Evolutionary conservation across 768 basidiomycete genomes (phyloP), one percentile per base, ranked within the genome.

Genomic region (Auricularia sp.): DNA sequence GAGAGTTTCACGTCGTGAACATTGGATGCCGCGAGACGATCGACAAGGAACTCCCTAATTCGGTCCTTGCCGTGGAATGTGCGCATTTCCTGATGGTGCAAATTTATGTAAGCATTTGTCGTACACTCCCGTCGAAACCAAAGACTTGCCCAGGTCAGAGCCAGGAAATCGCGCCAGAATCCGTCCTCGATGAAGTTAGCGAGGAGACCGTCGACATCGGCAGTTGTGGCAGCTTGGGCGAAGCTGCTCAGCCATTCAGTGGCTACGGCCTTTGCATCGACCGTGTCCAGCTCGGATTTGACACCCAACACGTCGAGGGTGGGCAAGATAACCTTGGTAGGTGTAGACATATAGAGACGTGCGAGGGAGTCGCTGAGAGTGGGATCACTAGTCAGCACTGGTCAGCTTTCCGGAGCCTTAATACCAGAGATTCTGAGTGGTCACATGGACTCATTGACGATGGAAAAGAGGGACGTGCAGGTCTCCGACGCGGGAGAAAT

Each of bases 91-190:
- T 59, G 29, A 14, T 23, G 8, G 23, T 18, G 56, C 21, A 59
- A 29, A 23, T 59, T n/a, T 6, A 14, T 10, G 23, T 33, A 29
- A 29, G 29, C 29, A 29, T 2, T 10, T 29, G 14, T 8, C 34
- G 56, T 10, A 59, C 47, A 18, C 47, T 12, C 14, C 14, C 2
- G 29, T 29, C 29, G 29, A 29, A 33, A 12, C 8, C 11, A 29
- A 33, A 8, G 11, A 59, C 56, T 14, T 8, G 18, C 79, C 84
- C 84, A 87, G 18, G 86, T 86, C 63, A 87, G 76, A 0, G 82
- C 78, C n/a, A 85, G 78, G 62, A 81, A 75, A 66, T 87, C 86
- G 12, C 84, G 74, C 86, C 85, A 87, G 65, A 80, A 81, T 3
- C 76, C 76, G 56, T 70, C 71, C 33, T 73, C 71, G 36, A 77